Percentiles rank a stretch among this genome's conserved stretches.
These are phyloP conservation scores for Fusarium luffae DNA, from an alignment of 2,329 filamentous ascomycete genomes.

Conservation along the genomic window DNA sequence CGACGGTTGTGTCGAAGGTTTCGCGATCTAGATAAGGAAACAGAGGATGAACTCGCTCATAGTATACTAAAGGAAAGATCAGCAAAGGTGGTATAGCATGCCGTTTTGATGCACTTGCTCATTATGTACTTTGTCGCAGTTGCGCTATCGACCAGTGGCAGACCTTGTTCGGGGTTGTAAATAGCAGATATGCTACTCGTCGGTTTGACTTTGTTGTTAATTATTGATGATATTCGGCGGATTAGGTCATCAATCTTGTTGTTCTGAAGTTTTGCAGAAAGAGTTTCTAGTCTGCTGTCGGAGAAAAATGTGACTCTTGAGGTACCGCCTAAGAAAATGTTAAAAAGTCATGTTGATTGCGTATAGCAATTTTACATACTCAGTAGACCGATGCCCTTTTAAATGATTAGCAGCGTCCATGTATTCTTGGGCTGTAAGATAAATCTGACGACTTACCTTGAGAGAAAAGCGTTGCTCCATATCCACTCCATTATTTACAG, in stretches of 20 bases:
- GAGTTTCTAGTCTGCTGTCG: conserved; percentile 33
- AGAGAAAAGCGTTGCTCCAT: conserved; percentile 22
- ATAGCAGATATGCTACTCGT: conserved; percentile 26
- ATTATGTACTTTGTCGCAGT: conserved; percentile 21
- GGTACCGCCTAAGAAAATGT: conserved; percentile 26
- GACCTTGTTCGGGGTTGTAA: background rate
- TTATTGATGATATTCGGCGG: conserved; percentile 28
- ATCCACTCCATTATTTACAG: background rate
- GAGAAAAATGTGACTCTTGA: conserved; percentile 41
- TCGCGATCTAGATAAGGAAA: conserved; percentile 32
- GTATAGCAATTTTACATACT: conserved; percentile 5
- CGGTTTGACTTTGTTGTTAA: conserved; percentile 30
- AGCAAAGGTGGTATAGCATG: accelerated
- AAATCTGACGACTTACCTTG: conserved; percentile 8
- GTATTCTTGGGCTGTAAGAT: background rate
- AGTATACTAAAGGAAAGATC: conserved; percentile 22
- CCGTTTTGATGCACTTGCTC: background rate
- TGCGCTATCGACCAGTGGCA: background rate
- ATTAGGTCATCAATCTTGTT: conserved; percentile 39
- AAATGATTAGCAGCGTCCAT: background rate
- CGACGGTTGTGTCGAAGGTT: conserved; percentile 17
- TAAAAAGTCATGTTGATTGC: background rate
- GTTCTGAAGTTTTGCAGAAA: conserved; percentile 36
- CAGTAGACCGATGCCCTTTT: conserved; percentile 37
- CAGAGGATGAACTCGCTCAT: conserved; percentile 36